Base-by-base conservation (phyloP, 129 eudicot genomes). In the Pseudognaphalium luteoalbum region DNA sequence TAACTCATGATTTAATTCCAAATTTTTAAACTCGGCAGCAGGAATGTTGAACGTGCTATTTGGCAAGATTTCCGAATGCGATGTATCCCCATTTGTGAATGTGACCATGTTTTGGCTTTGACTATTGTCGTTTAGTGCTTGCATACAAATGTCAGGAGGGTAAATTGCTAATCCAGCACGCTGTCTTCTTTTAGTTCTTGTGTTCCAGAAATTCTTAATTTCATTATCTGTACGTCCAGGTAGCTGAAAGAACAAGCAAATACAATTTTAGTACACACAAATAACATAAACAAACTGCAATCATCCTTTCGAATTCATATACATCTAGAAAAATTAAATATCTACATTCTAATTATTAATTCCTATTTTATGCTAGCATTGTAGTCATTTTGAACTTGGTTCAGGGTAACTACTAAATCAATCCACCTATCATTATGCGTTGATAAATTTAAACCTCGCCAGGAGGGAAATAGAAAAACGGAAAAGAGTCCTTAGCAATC, bases 161-260 rank as follows among this genome's bases (percentile, higher is more conserved):
- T 93, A 90, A 70, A 93, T 85, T 14, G 96, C 96, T 83, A 85
- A 72, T 75, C 98, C 98, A 41, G 95, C 95, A 68, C 98, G 98
- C 74, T 86, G 97, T 71, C 88, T 81, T 84, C 97, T 85, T 79
- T 93, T 93, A 47, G 88, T 85, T 85, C 98, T 88, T 4, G 98
- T 93, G 81, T 93, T 93, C 98, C 98, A 93, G 77, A 79, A 93
- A 81, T 93, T 93, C 80, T 93, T 93, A 66, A 93, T 93, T 82
- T 93, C 98, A 51, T 93, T 93, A 68, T 93, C 98, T 34, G 98
- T 93, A 44, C 98, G 96, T 19, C 98, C 98, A 68, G 98, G 98
- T 76, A 93, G 80, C 98, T 93, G 89, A 74, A 80, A 47, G 52
- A 80, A 64, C 44, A 51, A 33, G 29, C 9, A 76, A 61, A 44